These are phyloP conservation scores for Escallonia herrerae DNA, from an alignment of 129 eudicot species.

Conservation along the genomic window DNA sequence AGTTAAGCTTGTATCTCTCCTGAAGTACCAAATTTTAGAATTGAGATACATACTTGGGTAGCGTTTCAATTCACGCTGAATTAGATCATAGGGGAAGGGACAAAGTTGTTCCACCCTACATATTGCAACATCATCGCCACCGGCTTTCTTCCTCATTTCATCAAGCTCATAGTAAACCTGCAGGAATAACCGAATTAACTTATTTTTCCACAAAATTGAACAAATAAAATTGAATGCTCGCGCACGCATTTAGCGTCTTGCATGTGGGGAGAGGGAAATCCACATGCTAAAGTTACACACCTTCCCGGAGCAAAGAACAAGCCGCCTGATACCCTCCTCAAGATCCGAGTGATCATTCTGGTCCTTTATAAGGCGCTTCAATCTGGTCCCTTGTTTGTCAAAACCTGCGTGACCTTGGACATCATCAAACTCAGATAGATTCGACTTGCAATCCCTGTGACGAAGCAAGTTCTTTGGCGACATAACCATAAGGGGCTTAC, in stretches of 20 bases:
- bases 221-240: no score
- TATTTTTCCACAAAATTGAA: no score
- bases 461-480: slow-evolving; percentile 95
- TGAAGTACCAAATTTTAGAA: no score
- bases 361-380: slow-evolving; percentile 92
- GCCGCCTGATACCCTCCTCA: slow-evolving; percentile 87
- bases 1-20: no score
- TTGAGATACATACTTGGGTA: slow-evolving; percentile 71
- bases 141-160: slow-evolving; percentile 70
- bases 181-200: not conserved
- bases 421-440: slow-evolving; percentile 93
- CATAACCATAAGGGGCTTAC: slow-evolving; percentile 93
- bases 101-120: slow-evolving; percentile 96
- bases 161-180: slow-evolving; percentile 91
- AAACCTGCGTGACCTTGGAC: slow-evolving; percentile 97
- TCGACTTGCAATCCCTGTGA: slow-evolving; percentile 94
- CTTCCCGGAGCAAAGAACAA: slow-evolving; percentile 97
- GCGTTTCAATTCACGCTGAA: slow-evolving; percentile 86
- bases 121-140: slow-evolving; percentile 65
- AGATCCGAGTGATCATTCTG: slow-evolving; percentile 79
- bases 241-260: no score
- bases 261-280: not conserved
- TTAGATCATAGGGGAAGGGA: slow-evolving; percentile 96
- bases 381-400: slow-evolving; percentile 97
- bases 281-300: slow-evolving; percentile 22